Percentiles rank a stretch among this genome's conserved stretches.
Evolutionary conservation across 768 basidiomycete species (phyloP).

Genomic region (Leccinum incarnatum): DNA sequence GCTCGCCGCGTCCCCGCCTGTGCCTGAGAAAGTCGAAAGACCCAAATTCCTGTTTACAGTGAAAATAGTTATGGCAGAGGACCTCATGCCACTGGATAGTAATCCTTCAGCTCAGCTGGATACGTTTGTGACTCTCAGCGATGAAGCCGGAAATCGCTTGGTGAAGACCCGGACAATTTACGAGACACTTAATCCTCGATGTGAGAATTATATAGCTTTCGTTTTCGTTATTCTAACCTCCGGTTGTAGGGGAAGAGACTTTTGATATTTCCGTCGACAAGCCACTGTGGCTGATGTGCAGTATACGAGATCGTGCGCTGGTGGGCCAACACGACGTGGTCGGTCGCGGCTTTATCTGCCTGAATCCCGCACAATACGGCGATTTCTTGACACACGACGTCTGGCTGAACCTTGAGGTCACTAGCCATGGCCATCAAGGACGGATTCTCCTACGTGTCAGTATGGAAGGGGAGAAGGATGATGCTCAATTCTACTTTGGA

Average conservation of each 20-base stretch:
- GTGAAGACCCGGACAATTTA: slow-evolving; percentile 97
- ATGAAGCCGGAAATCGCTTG: slow-evolving; percentile 83
- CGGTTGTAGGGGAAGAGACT: slow-evolving; percentile 84
- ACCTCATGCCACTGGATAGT: slow-evolving; percentile 72
- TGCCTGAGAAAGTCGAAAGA: slow-evolving; percentile 66
- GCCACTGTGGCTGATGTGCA: slow-evolving; percentile 96
- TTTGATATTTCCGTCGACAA: slow-evolving; percentile 94
- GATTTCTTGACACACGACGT: slow-evolving; percentile 90
- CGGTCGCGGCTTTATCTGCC: slow-evolving; percentile 86
- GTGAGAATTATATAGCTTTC: slow-evolving; percentile 43
- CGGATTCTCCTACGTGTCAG: slow-evolving; percentile 85
- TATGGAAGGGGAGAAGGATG: slow-evolving; percentile 99
- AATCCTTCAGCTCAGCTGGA: slow-evolving; percentile 80
- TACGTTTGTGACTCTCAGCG: slow-evolving; percentile 92
- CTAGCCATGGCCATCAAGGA: slow-evolving; percentile 48
- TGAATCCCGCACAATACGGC: slow-evolving; percentile 84
- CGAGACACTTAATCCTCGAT: slow-evolving; percentile 86
- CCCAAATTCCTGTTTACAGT: slow-evolving; percentile 85
- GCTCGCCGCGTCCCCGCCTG: slow-evolving; percentile 57
- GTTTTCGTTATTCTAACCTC: slow-evolving; percentile 5
- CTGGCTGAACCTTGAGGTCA: slow-evolving; percentile 85
- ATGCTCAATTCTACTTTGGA: slow-evolving; percentile 96
- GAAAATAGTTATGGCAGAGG: slow-evolving; percentile 91
- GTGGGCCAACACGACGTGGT: slow-evolving; percentile 92
- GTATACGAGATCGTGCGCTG: slow-evolving; percentile 85